phyloP scores from a whole-genome alignment of 805 yeast species.

The Maudiozyma turicensis region DNA sequence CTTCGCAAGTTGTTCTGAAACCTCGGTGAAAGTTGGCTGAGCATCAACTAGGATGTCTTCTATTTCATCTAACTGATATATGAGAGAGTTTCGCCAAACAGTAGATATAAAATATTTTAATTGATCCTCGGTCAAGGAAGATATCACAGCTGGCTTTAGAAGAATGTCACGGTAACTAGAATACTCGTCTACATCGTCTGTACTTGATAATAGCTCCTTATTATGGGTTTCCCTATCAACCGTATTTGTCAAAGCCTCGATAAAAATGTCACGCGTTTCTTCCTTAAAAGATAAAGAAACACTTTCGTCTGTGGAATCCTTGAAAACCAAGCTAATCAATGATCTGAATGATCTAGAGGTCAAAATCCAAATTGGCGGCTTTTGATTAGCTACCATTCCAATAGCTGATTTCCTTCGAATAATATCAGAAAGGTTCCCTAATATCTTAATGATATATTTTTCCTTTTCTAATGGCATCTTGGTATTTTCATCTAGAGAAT shows the following conservation, averaged over 20 bases:
- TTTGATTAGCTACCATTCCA: constrained; percentile 4
- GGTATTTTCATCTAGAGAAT: not conserved
- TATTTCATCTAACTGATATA: constrained; percentile 47
- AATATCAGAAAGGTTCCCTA: constrained; percentile 44
- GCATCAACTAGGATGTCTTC: constrained; percentile 33
- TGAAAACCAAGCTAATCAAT: constrained; percentile 25
- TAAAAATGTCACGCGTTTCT: constrained; percentile 21
- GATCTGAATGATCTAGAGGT: constrained; percentile 35
- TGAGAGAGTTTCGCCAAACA: constrained; percentile 51
- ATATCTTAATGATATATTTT: constrained; percentile 36
- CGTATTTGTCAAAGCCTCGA: constrained; percentile 24
- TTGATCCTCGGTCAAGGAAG: constrained; percentile 22
- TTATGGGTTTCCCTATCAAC: constrained; percentile 18
- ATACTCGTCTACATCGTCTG: constrained; percentile 39
- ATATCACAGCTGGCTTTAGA: constrained; percentile 32
- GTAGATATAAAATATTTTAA: constrained; percentile 37
- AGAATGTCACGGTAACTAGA: constrained; percentile 33
- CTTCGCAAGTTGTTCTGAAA: constrained; percentile 31
- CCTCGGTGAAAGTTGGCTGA: constrained; percentile 27
- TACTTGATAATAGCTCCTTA: constrained; percentile 31
- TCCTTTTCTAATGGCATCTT: constrained; percentile 33
- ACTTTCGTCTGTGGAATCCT: constrained; percentile 1
- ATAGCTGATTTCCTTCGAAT: constrained; percentile 36
- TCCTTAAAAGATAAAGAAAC: constrained; percentile 4
- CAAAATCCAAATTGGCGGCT: constrained; percentile 44